A percentile compares a stretch with the other conserved stretches of the same genome.
Conservation (phyloP, 2,329 filamentous ascomycete species). For the Rhynchosporium agropyri region DNA sequence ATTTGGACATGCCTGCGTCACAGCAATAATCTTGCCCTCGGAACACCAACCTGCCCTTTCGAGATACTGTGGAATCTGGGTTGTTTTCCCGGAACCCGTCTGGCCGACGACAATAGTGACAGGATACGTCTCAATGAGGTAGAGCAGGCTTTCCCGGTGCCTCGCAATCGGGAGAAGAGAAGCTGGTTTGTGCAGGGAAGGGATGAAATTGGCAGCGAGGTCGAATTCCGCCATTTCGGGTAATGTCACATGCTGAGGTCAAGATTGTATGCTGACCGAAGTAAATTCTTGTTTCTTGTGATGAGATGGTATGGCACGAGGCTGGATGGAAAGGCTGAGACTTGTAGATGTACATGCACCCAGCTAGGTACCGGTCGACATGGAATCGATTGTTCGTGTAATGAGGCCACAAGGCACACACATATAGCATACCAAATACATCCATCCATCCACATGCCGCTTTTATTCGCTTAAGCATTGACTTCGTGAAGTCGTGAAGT, state of each 20-base stretch:
- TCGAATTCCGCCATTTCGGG: constrained; percentile 53
- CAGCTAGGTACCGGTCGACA: too few relatives aligned
- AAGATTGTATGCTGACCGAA: not conserved
- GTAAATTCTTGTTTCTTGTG: not conserved
- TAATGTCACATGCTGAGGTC: constrained; percentile 25
- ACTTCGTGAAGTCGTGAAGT: too few relatives aligned
- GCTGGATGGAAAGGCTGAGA: constrained; percentile 14
- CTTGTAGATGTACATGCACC: not conserved
- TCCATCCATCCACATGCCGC: too few relatives aligned
- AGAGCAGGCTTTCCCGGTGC: constrained; percentile 77
- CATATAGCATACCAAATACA: too few relatives aligned
- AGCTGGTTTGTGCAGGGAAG: constrained; percentile 82
- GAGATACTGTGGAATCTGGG: constrained; percentile 90
- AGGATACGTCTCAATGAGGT: constrained; percentile 80
- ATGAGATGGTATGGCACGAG: not conserved
- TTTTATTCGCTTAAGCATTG: too few relatives aligned
- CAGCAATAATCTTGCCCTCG: constrained; percentile 78
- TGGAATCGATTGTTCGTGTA: too few relatives aligned
- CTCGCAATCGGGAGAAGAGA: constrained; percentile 84
- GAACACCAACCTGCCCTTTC: constrained; percentile 87
- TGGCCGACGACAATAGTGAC: constrained; percentile 91
- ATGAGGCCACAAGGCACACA: too few relatives aligned
- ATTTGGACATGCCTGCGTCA: constrained; percentile 74
- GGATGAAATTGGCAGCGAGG: constrained; percentile 65
- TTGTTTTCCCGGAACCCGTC: constrained; percentile 94